phyloP scores from a whole-genome alignment of 208 protist genomes.

The Strigomonas culicis region DNA sequence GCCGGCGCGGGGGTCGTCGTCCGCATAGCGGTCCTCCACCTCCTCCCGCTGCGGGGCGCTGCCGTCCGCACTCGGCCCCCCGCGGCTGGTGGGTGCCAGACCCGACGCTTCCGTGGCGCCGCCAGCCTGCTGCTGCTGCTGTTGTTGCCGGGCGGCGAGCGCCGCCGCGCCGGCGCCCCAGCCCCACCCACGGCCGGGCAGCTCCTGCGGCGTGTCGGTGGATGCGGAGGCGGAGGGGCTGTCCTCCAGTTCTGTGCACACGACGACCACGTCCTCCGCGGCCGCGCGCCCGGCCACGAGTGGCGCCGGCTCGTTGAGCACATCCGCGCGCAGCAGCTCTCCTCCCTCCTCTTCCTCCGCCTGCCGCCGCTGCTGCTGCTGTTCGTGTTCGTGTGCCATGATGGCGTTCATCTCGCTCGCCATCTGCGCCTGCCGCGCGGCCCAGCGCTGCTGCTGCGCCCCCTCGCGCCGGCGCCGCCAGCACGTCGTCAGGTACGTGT shows the following conservation, averaged over 20 bases:
- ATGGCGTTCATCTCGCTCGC: not conserved
- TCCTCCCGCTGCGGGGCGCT: not conserved
- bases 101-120: no score
- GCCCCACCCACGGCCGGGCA: no score
- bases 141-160: not conserved
- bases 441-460: not conserved
- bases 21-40: not conserved
- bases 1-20: not conserved
- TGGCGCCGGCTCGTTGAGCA: no score
- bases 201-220: no score
- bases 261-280: no score
- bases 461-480: conserved; percentile 8
- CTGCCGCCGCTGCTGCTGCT: not conserved
- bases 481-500: conserved; percentile 11
- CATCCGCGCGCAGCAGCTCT: no score
- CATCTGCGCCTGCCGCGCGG: not conserved
- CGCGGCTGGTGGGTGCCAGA: not conserved
- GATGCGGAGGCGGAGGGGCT: no score
- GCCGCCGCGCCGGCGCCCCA: no score
- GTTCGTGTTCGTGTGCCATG: conserved; percentile 9
- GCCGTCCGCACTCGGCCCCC: not conserved
- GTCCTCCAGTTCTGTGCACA: no score
- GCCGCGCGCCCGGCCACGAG: no score
- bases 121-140: conserved; percentile 5
- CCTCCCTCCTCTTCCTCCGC: not conserved